Evolutionary conservation across 2,329 filamentous ascomycete genomes (phyloP).

Genomic region (Talaromyces piceae): DNA sequence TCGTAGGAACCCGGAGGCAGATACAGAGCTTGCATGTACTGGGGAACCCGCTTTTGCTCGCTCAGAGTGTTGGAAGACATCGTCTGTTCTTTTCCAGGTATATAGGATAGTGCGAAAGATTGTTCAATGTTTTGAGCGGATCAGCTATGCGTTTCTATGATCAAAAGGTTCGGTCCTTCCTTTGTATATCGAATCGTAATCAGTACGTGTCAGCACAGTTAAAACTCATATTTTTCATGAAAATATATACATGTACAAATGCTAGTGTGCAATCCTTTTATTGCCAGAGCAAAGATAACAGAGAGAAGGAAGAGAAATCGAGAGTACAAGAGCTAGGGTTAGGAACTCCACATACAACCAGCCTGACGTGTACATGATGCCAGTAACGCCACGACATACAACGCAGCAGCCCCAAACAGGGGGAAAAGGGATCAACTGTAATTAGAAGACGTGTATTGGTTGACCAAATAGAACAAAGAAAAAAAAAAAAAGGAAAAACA

Average conservation of each 20-base stretch:
- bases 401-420: not conserved
- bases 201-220: not conserved
- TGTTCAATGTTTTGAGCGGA: too few species aligned
- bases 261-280: not conserved
- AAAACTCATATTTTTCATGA: not conserved
- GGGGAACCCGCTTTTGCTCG: slow-evolving; percentile 29
- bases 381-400: not conserved
- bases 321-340: not conserved
- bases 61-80: slow-evolving; percentile 24
- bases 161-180: too few species aligned
- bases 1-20: slow-evolving; percentile 21
- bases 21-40: slow-evolving; percentile 33
- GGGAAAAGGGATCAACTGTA: too few species aligned
- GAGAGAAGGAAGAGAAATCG: not conserved
- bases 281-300: not conserved
- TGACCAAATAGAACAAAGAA: not conserved
- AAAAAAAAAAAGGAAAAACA: too few species aligned
- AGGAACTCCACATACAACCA: not conserved
- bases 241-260: not conserved
- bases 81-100: too few species aligned
- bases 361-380: not conserved
- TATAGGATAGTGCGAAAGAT: too few species aligned
- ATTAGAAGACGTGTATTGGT: too few species aligned
- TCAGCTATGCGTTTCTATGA: too few species aligned
- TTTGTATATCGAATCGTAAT: not conserved